Base-by-base conservation (phyloP, 805 yeast species). In the Candida glaebosa region DNA sequence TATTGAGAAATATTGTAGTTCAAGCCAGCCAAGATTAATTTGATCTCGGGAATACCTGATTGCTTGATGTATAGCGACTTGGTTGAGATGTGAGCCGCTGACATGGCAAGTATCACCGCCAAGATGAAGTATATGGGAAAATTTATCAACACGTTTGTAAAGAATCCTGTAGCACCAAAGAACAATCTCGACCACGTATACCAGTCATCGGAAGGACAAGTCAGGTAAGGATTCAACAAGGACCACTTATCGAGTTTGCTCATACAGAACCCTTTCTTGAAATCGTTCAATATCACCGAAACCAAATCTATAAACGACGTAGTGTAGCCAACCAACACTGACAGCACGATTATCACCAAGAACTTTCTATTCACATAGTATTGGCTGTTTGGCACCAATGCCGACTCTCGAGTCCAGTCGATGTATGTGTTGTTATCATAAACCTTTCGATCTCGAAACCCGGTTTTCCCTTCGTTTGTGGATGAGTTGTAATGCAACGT, bases 41-140 rank as follows among this genome's bases (percentile, higher is more conserved):
- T 82, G 37, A 84, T 74, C 51, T 87, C 95, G 0, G 89, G 75
- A 20, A 87, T 83, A 5, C 96, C 96, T 38, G 86, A 63, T 45
- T 65, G 71, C 34, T 58, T 63, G 35, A 65, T 60, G 25, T 53
- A 46, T 2, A 57, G 58, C 19, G 56, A 63, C 31, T 51, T 47
- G 9, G 45, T 45, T 8, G 70, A 53, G 26, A 67, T 52, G 36
- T 50, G 54, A 16, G 68, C 60, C 4, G 71, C 71, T 3, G 50
- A 25, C 8, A 54, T 20, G 5, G 55, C 54, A 40, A 55, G 56
- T 0, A 47, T 17, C 9, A 50, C 30, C 5, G 69, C 69, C 35
- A 64, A 50, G 0, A 57, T 14, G 17, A 61, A 35, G 43, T 65
- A 69, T 10, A 69, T 52, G 3, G 73, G 73, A 43, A 65, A 61